Evolutionary conservation across 208 protist species (phyloP), one percentile per base, ranked within the genome.

Genomic region (Acanthamoeba sp.): DNA sequence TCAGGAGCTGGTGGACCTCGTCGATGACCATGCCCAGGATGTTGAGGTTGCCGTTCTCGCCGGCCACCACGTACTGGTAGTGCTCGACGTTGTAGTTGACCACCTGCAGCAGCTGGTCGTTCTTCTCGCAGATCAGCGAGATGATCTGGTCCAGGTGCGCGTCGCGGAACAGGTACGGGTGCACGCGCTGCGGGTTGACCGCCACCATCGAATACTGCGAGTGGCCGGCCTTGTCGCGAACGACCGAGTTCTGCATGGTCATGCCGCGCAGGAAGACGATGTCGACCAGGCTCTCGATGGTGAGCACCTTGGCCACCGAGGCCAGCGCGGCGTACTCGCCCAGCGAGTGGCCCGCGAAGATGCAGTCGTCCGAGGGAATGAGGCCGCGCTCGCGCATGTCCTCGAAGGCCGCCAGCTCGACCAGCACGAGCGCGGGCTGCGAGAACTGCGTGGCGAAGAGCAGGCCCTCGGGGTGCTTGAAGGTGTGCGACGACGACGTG

Each of bases 71-170:
- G 93, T 98, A 98, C 95, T 98, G 97, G 64, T 89, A 93, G 38
- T 96, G 89, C 40, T 95, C 88, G 27, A 98, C 96, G 94, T 98
- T 98, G 96, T 97, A 97, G 96, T 98, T 98, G 55, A 98, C 97
- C 93, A 98, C 93, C 93, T 97, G 82, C 32, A 98, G 62, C n/a
- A 98, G 89, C 45, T 87, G 50, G 20, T 93, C 55, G 29, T 59
- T 78, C 36, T 94, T 45, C 24, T 32, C 29, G 48, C n/a, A 27
- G 66, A 97, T 97, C 42, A 76, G 57, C 36, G 95, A 73, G 57
- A 96, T 93, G 52, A 98, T 52, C 32, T 93, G 50, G n/a, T 93
- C 38, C 38, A 98, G 95, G 40, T 64, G 59, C 3, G 62, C 40
- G 12, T 96, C 87, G 32, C 59, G 29, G 64, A 93, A 95, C 42